Conservation (phyloP, 73 alveolate genomes). For the Uronychia setigera region DNA sequence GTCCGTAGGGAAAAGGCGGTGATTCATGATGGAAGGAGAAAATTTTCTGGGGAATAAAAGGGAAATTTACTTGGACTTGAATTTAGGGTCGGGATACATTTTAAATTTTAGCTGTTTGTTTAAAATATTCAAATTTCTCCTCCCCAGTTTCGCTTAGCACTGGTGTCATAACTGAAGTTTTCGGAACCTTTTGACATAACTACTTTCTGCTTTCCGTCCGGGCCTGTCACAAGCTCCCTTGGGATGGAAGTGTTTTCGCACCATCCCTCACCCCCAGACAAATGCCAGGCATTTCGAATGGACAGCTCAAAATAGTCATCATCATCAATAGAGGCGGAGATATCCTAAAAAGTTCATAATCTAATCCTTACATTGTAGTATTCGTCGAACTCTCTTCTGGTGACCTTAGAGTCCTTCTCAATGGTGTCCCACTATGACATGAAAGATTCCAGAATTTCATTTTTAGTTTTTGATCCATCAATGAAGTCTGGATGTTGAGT, state of each 20-base stretch:
- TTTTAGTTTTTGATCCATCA: constrained; percentile 58
- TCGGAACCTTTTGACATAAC: constrained; percentile 59
- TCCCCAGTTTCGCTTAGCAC: constrained; percentile 39
- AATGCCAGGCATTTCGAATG: constrained; percentile 91
- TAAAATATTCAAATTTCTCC: constrained; percentile 34
- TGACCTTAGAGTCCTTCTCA: constrained; percentile 61
- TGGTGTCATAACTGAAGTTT: constrained; percentile 33
- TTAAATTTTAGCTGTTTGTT: not conserved
- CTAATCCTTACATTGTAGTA: constrained; percentile 52
- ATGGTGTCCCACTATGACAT: constrained; percentile 69
- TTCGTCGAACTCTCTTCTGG: constrained; percentile 76
- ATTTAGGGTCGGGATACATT: not conserved
- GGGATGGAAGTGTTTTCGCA: constrained; percentile 62
- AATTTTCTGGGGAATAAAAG: not conserved
- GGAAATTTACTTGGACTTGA: not conserved
- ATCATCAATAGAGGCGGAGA: constrained; percentile 83
- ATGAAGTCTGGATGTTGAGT: constrained; percentile 63
- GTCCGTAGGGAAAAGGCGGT: not conserved
- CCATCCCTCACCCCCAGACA: constrained; percentile 69
- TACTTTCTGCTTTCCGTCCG: constrained; percentile 57
- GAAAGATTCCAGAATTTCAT: constrained; percentile 61
- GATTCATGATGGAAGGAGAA: not conserved
- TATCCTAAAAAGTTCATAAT: constrained; percentile 40
- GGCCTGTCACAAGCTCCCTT: constrained; percentile 52
- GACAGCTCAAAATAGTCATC: constrained; percentile 84